phyloP scores from a whole-genome alignment of 768 basidiomycete species.

The Bullera alba region DNA sequence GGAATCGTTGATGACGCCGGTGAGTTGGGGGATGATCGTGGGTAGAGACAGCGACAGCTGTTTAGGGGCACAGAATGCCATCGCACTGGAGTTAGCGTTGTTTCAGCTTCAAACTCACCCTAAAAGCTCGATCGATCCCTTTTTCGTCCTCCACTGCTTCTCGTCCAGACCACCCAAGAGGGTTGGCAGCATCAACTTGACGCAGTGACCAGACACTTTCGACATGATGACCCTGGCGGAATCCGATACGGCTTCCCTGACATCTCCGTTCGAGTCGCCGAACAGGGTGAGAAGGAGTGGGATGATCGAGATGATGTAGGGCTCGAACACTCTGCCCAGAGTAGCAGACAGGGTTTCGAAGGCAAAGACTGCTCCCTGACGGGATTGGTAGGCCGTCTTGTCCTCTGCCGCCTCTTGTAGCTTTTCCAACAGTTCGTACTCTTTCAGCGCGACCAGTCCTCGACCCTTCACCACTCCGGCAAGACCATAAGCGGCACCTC shows the following conservation, averaged over 20 bases:
- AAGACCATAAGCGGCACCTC: slow-evolving; percentile 95
- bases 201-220: slow-evolving; percentile 78
- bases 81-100: slow-evolving; percentile 59
- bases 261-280: slow-evolving; percentile 77
- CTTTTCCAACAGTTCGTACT: slow-evolving; percentile 67
- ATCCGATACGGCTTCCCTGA: slow-evolving; percentile 88
- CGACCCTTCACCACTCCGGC: slow-evolving; percentile 89
- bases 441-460: slow-evolving; percentile 76
- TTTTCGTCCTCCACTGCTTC: slow-evolving; percentile 96
- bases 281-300: slow-evolving; percentile 76
- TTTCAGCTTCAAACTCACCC: slow-evolving; percentile 49
- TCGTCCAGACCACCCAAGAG: slow-evolving; percentile 86
- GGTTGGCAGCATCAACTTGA: slow-evolving; percentile 88
- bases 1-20: slow-evolving; percentile 89
- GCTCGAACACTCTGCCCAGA: slow-evolving; percentile 80
- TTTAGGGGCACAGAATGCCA: slow-evolving; percentile 95
- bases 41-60: slow-evolving; percentile 92
- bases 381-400: slow-evolving; percentile 75
- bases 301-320: slow-evolving; percentile 76
- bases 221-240: slow-evolving; percentile 91
- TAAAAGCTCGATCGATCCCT: slow-evolving; percentile 87
- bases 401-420: slow-evolving; percentile 73
- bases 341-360: slow-evolving; percentile 84
- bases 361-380: slow-evolving; percentile 91
- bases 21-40: slow-evolving; percentile 91